Evolutionary conservation across 345 rosid species (phyloP).

Genomic region (Aegle marmelos): DNA sequence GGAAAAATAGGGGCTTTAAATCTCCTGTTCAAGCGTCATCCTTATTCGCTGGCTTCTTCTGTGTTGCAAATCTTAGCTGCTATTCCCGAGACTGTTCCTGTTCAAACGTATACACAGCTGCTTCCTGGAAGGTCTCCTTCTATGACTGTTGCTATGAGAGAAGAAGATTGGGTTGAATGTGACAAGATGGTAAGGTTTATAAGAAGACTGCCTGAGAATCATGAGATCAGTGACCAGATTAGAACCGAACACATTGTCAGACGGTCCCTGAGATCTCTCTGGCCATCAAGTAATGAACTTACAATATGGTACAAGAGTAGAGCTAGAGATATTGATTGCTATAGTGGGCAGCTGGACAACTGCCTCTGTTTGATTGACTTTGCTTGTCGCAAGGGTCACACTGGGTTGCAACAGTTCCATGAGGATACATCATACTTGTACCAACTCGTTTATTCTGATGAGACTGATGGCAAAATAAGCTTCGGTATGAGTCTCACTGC

Average conservation of each 20-base stretch:
- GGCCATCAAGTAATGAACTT: constrained; percentile 78
- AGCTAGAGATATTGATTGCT: constrained; percentile 82
- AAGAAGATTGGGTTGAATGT: constrained; percentile 99
- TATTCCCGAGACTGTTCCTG: constrained; percentile 88
- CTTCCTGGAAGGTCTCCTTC: constrained; percentile 88
- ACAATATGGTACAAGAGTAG: constrained; percentile 76
- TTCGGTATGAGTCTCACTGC: constrained; percentile 56
- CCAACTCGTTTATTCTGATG: constrained; percentile 69
- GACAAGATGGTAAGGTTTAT: constrained; percentile 65
- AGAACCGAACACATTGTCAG: constrained; percentile 77
- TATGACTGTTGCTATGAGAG: constrained; percentile 61
- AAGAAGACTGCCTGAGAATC: constrained; percentile 49
- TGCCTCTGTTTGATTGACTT: constrained; percentile 70
- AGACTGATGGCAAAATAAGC: constrained; percentile 45
- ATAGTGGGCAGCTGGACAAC: constrained; percentile 89
- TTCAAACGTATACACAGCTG: constrained; percentile 84
- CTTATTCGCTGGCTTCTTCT: constrained; percentile 66
- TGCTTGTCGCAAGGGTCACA: constrained; percentile 72
- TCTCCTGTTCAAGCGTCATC: constrained; percentile 93
- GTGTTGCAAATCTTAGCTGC: constrained; percentile 69
- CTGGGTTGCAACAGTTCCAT: constrained; percentile 63
- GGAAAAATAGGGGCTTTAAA: constrained; percentile 95
- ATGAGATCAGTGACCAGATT: constrained; percentile 41
- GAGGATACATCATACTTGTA: constrained; percentile 73
- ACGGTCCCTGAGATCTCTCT: constrained; percentile 48